A percentile compares a stretch with the other conserved stretches of the same genome.
Conservation (phyloP, 2,329 filamentous ascomycete genomes). For the Fusarium piperis region DNA sequence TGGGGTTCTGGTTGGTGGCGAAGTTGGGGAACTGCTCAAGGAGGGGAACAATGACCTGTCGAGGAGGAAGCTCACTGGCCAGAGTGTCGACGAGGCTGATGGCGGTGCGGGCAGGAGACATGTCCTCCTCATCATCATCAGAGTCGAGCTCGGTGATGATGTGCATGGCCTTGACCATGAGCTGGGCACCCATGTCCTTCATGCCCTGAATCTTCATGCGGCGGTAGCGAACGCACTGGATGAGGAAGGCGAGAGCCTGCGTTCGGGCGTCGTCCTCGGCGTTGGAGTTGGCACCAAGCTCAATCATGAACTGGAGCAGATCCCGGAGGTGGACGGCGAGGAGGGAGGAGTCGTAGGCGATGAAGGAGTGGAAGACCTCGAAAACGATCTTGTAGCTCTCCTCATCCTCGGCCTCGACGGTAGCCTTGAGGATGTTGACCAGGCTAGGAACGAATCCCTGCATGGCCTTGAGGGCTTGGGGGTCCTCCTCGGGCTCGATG, state of each 20-base stretch:
- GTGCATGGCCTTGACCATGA: slow-evolving; percentile 88
- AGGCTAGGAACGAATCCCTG: slow-evolving; percentile 85
- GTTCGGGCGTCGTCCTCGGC: slow-evolving; percentile 86
- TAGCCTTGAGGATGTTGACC: slow-evolving; percentile 87
- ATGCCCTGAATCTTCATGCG: slow-evolving; percentile 96
- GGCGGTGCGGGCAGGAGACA: slow-evolving; percentile 83
- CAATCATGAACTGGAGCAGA: slow-evolving; percentile 92
- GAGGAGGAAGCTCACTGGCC: slow-evolving; percentile 86
- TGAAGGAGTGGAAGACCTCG: slow-evolving; percentile 95
- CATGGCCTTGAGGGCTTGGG: slow-evolving; percentile 76
- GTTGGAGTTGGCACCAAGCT: slow-evolving; percentile 79
- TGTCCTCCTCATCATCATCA: slow-evolving; percentile 79
- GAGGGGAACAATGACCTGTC: slow-evolving; percentile 92
- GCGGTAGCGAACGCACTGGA: slow-evolving; percentile 90
- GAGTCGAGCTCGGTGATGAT: slow-evolving; percentile 91
- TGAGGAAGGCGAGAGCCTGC: slow-evolving; percentile 92
- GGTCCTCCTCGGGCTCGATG: slow-evolving; percentile 87
- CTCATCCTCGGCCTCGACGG: slow-evolving; percentile 82
- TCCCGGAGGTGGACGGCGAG: slow-evolving; percentile 88
- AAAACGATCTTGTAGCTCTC: slow-evolving; percentile 91
- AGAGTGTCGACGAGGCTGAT: slow-evolving; percentile 90
- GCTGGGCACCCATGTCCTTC: slow-evolving; percentile 81
- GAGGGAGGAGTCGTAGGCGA: slow-evolving; percentile 88
- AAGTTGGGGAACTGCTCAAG: slow-evolving; percentile 87
- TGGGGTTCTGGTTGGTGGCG: slow-evolving; percentile 76